Percentiles rank a stretch among this genome's conserved stretches.
phyloP scores from a whole-genome alignment of 2,329 filamentous ascomycete genomes.

The Verticillium longisporum region DNA sequence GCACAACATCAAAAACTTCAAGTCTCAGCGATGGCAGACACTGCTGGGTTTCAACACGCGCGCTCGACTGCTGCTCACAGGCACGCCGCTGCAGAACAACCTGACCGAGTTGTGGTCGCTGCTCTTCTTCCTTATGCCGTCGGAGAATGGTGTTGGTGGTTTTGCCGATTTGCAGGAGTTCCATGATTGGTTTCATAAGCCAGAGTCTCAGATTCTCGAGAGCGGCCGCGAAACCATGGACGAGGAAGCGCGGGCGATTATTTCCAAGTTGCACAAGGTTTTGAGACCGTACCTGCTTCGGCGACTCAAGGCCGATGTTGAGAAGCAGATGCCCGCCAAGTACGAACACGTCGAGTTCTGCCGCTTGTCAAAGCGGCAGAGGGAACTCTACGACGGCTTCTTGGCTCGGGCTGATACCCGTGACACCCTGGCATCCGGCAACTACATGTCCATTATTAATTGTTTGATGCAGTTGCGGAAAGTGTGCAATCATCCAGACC shows the following conservation, averaged over 20 bases:
- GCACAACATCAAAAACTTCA: conserved; percentile 99
- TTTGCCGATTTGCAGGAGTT: conserved; percentile 96
- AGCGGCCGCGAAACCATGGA: conserved; percentile 92
- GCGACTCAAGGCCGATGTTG: conserved; percentile 89
- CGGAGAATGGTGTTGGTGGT: conserved; percentile 76
- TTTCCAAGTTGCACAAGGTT: conserved; percentile 89
- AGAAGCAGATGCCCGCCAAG: conserved; percentile 98
- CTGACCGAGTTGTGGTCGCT: conserved; percentile 95
- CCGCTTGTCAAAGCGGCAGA: conserved; percentile 87
- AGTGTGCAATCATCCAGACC: conserved; percentile 95
- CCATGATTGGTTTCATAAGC: conserved; percentile 90
- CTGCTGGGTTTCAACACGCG: conserved; percentile 89
- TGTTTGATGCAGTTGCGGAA: conserved; percentile 96
- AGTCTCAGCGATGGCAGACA: conserved; percentile 94
- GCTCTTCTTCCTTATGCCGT: conserved; percentile 92
- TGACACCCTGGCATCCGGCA: conserved; percentile 82
- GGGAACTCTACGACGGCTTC: conserved; percentile 94
- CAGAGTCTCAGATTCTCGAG: conserved; percentile 92
- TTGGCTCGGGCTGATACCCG: conserved; percentile 84
- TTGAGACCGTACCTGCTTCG: conserved; percentile 86
- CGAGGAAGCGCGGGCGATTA: conserved; percentile 85
- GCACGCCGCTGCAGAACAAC: conserved; percentile 95
- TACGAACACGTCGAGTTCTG: conserved; percentile 97
- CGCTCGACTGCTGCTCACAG: conserved; percentile 79
- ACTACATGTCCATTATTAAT: conserved; percentile 97